phyloP scores from a whole-genome alignment of 495 filamentous ascomycete genomes.

The Daldinia loculata region DNA sequence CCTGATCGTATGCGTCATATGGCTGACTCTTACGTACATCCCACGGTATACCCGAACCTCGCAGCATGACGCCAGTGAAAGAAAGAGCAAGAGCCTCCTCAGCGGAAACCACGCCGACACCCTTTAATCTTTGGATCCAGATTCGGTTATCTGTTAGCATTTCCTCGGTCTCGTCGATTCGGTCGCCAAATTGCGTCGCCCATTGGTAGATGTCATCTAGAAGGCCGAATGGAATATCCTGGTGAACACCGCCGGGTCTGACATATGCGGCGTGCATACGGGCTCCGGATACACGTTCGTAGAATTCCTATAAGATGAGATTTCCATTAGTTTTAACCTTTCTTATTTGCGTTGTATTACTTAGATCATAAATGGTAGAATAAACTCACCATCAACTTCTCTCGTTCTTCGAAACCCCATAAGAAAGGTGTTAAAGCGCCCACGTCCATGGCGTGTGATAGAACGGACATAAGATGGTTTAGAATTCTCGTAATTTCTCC shows the following conservation, averaged over 20 bases:
- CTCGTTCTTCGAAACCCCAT: constrained; percentile 99
- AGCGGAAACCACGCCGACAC: constrained; percentile 89
- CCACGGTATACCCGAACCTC: constrained; percentile 96
- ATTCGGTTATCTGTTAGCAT: constrained; percentile 99
- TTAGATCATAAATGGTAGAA: constrained; percentile 10
- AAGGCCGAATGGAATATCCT: constrained; percentile 93
- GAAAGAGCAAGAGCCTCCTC: constrained; percentile 93
- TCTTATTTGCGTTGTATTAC: constrained; percentile 12
- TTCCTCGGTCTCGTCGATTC: constrained; percentile 99
- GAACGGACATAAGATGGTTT: constrained; percentile 98
- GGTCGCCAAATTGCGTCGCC: constrained; percentile 99
- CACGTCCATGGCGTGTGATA: constrained; percentile 99
- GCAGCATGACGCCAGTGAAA: constrained; percentile 97
- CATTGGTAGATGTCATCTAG: constrained; percentile 99
- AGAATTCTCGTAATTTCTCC: constrained; percentile 93
- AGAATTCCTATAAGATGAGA: constrained; percentile 81
- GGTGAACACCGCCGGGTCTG: constrained; percentile 93
- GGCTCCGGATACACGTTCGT: constrained; percentile 97
- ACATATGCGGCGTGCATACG: constrained; percentile 99
- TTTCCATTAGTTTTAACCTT: constrained; percentile 39
- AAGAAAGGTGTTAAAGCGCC: constrained; percentile 97
- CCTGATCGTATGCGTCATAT: constrained; percentile 96
- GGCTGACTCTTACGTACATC: constrained; percentile 95
- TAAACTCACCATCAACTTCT: constrained; percentile 94
- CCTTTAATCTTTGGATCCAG: constrained; percentile 92